Evolutionary conservation across 768 basidiomycete species (phyloP).

Genomic region (Termitomyces sp.): DNA sequence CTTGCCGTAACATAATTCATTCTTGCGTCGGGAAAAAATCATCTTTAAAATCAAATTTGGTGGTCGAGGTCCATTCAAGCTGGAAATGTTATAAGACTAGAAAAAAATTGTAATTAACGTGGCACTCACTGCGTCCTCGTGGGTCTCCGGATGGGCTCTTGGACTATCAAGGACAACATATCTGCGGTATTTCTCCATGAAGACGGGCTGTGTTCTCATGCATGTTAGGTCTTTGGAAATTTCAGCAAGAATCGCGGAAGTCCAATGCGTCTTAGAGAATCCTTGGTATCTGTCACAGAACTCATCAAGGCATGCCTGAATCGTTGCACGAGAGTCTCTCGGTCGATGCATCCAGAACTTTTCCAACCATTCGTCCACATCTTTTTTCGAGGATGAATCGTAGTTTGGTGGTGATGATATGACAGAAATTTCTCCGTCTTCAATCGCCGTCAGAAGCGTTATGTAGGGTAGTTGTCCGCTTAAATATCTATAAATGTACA

Average conservation of each 20-base stretch:
- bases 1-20: not conserved
- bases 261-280: slow-evolving; percentile 27
- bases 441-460: slow-evolving; percentile 41
- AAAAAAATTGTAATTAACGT: not conserved
- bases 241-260: slow-evolving; percentile 34
- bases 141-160: slow-evolving; percentile 20
- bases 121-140: slow-evolving; percentile 41
- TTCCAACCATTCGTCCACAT: slow-evolving; percentile 30
- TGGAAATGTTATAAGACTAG: slow-evolving; percentile 18
- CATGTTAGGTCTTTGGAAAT: slow-evolving; percentile 41
- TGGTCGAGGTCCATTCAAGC: slow-evolving; percentile 50
- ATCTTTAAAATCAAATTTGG: slow-evolving; percentile 53
- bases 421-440: slow-evolving; percentile 50
- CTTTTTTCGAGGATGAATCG: slow-evolving; percentile 15
- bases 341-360: slow-evolving; percentile 24
- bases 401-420: slow-evolving; percentile 37
- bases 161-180: slow-evolving; percentile 52
- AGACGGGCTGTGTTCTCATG: slow-evolving; percentile 56
- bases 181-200: slow-evolving; percentile 58
- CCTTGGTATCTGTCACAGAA: slow-evolving; percentile 33
- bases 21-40: slow-evolving; percentile 32
- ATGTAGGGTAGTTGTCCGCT: slow-evolving; percentile 36
- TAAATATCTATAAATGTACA: not conserved
- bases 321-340: slow-evolving; percentile 29
- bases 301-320: slow-evolving; percentile 36